A percentile compares a stretch with the other conserved stretches of the same genome.
Conservation (phyloP, 2,329 filamentous ascomycete genomes). For the Celoporthe dispersa region DNA sequence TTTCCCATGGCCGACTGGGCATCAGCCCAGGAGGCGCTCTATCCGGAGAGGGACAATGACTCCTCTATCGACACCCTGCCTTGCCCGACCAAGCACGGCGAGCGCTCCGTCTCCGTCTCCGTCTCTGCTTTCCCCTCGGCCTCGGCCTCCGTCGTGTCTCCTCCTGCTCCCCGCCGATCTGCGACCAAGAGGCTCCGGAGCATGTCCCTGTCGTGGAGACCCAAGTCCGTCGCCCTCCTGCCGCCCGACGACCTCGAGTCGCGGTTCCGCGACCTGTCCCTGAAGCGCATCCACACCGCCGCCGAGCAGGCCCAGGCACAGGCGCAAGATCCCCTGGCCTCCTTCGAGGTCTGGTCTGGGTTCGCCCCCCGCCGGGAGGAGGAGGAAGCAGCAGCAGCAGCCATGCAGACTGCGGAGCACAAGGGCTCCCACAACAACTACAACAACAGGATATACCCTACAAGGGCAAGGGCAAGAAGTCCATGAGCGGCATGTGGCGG, state of each 20-base stretch:
- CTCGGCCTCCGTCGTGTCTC: slow-evolving; percentile 12
- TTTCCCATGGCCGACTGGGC: slow-evolving; percentile 49
- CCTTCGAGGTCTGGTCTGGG: slow-evolving; percentile 9
- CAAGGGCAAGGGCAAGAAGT: slow-evolving; percentile 35
- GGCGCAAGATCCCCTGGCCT: neutral
- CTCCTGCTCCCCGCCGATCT: slow-evolving; percentile 9
- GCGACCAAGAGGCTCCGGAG: slow-evolving; percentile 42
- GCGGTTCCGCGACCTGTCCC: slow-evolving; percentile 33
- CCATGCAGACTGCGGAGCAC: neutral
- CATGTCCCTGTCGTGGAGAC: slow-evolving; percentile 54
- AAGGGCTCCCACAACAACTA: neutral
- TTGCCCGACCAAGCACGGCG: slow-evolving; percentile 27
- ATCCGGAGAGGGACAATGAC: slow-evolving; percentile 36
- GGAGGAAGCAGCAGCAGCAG: neutral
- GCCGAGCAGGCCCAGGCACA: slow-evolving; percentile 14
- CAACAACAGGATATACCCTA: neutral
- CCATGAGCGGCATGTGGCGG: slow-evolving; percentile 56
- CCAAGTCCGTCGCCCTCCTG: slow-evolving; percentile 47
- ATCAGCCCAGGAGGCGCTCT: slow-evolving; percentile 48
- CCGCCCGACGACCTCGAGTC: slow-evolving; percentile 38
- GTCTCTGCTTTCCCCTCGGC: slow-evolving; percentile 39
- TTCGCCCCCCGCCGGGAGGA: neutral
- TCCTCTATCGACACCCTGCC: slow-evolving; percentile 30
- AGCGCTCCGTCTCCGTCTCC: slow-evolving; percentile 30
- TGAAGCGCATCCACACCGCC: slow-evolving; percentile 37